phyloP scores from a whole-genome alignment of 73 alveolate species.

The Tetrahymena thermophila region DNA sequence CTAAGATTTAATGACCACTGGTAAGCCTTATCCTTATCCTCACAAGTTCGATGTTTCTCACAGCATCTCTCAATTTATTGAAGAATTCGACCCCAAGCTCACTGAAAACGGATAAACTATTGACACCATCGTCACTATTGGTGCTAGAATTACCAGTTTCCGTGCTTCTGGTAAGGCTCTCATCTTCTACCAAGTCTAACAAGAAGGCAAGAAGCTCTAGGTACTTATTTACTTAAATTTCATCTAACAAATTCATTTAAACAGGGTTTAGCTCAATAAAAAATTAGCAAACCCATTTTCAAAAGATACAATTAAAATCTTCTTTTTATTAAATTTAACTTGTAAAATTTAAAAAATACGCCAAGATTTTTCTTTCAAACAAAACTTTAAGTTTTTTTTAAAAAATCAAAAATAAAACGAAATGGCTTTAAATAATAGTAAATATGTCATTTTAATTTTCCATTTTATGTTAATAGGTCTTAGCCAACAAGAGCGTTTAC shows the following conservation, averaged over 20 bases:
- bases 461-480: not conserved
- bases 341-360: not conserved
- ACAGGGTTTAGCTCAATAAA: not conserved
- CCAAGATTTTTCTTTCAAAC: not conserved
- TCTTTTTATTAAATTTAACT: not conserved
- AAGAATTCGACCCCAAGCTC: conserved; percentile 58
- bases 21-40: conserved; percentile 78
- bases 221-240: conserved; percentile 1
- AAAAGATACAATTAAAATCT: not conserved
- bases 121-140: conserved; percentile 74
- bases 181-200: conserved; percentile 82
- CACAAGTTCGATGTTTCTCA: conserved; percentile 88
- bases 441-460: not conserved
- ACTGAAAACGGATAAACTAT: conserved; percentile 76
- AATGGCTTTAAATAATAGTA: not conserved
- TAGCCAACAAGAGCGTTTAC: conserved; percentile 64
- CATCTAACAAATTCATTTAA: no score
- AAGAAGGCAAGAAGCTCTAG: conserved; percentile 89
- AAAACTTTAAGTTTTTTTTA: not conserved
- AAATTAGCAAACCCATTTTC: not conserved
- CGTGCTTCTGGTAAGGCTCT: conserved; percentile 86
- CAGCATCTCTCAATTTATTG: conserved; percentile 67
- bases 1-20: conserved; percentile 53
- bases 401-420: not conserved
- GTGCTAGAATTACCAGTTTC: conserved; percentile 89